Evolutionary conservation across 164 flowering plant species (phyloP), one percentile per base, ranked within the genome.

Genomic region (Annona cherimola): DNA sequence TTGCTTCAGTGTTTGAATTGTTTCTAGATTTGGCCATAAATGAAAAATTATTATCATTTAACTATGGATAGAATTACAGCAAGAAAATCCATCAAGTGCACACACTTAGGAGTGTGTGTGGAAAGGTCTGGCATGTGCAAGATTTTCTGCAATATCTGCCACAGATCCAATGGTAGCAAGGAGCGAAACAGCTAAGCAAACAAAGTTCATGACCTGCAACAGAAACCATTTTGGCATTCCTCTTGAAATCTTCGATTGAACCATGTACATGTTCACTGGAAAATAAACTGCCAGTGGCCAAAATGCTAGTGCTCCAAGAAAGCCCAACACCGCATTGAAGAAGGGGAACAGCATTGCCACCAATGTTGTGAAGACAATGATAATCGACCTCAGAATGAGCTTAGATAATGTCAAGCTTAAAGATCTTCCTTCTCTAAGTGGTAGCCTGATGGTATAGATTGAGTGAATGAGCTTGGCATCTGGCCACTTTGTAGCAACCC

Each of bases 271-370:
- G 66, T 40, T 68, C 68, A 69, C 72, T 0, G 76, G 76, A 26
- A 74, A 74, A 50, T 69, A 68, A 8, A 74, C 71, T 18, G 76
- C 69, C 26, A 74, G 35, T 3, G 76, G 76, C 69, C 72, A 74
- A 63, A 74, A 74, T 6, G 73, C 54, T 12, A 74, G 16, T 45
- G 76, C 76, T 11, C 76, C 76, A 4, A 74, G 76, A 42, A 74
- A 59, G 18, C 76, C 76, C 62, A 69, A 12, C 7, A 74, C 61
- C 0, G 76, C 67, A 41, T 74, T 74, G 42, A 74, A 74, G 61
- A 74, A 74, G 7, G 76, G 76, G 46, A 76, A 42, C 39, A 71
- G 19, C 71, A 71, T 76, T 12, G 78, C 69, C 67, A 71, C 78
- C 35, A 76, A 42, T 26, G 78, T 76, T 5, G 74, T 67, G 14